phyloP scores from a whole-genome alignment of 2,329 filamentous ascomycete genomes.

The Ophiostoma pallidulum region DNA sequence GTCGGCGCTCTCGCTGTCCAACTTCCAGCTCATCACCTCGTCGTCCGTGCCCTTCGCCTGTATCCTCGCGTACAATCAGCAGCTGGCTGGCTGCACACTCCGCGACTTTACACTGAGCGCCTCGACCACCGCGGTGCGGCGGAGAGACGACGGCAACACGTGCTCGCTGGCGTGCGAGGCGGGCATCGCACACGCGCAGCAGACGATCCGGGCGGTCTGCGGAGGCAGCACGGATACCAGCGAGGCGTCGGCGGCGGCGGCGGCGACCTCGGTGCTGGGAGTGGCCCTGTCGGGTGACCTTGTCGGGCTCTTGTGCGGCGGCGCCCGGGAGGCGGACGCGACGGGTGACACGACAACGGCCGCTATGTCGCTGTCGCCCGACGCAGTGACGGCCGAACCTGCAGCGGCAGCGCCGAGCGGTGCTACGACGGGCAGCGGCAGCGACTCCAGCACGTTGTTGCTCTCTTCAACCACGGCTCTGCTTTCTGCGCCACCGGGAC shows the following conservation, averaged over 20 bases:
- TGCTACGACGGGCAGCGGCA: not conserved
- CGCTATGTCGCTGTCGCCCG: not conserved
- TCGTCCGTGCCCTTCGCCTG: slow-evolving; percentile 29
- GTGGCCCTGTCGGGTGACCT: slow-evolving; percentile 29
- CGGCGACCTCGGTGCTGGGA: slow-evolving; percentile 27
- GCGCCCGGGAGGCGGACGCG: no score
- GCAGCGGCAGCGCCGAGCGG: not conserved
- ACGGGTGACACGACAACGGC: not conserved
- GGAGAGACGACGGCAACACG: slow-evolving; percentile 16
- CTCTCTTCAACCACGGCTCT: not conserved
- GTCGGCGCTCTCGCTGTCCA: slow-evolving; percentile 28
- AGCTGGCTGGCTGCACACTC: slow-evolving; percentile 28
- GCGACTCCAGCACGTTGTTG: not conserved
- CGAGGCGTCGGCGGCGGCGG: slow-evolving; percentile 34
- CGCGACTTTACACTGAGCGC: slow-evolving; percentile 26
- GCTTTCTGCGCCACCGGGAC: not conserved
- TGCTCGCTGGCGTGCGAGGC: slow-evolving; percentile 31
- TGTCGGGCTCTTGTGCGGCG: slow-evolving; percentile 27
- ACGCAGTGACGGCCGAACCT: not conserved
- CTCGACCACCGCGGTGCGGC: not conserved
- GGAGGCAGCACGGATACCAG: no score
- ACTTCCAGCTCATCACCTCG: slow-evolving; percentile 32
- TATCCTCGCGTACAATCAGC: slow-evolving; percentile 32
- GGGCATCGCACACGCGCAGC: slow-evolving; percentile 66
- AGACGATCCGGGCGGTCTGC: slow-evolving; percentile 61